Conservation (phyloP, 257 asterid species). For the Osmanthus fragrans region DNA sequence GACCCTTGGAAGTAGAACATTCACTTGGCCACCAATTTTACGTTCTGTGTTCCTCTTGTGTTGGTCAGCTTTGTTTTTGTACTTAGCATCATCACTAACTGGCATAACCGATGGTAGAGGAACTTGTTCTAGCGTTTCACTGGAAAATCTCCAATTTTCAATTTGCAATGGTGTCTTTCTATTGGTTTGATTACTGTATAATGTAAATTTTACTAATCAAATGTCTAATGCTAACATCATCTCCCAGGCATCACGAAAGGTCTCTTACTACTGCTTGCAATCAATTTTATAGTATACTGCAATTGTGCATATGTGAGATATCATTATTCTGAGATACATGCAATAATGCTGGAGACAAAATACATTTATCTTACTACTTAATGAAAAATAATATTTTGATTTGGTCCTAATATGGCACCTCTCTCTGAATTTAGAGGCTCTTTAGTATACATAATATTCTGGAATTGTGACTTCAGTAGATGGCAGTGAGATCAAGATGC, state of each 20-base stretch:
- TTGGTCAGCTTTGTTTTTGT: neutral
- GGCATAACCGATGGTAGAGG: neutral
- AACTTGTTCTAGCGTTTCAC: neutral
- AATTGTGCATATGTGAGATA: neutral
- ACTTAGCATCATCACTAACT: neutral
- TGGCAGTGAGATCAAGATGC: neutral
- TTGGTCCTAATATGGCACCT: neutral
- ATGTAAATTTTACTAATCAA: neutral
- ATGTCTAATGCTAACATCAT: neutral
- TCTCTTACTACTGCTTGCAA: neutral
- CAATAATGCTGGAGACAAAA: neutral
- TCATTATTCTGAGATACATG: neutral
- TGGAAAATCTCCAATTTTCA: neutral
- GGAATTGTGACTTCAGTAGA: neutral
- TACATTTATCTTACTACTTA: too few species aligned
- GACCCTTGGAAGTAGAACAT: neutral
- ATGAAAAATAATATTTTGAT: neutral
- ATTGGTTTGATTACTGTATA: neutral
- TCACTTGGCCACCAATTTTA: neutral
- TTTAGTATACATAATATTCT: neutral
- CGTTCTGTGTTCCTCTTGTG: neutral
- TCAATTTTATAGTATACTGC: neutral
- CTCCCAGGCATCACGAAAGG: neutral
- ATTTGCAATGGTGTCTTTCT: neutral
- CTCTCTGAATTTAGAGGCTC: neutral